These are phyloP conservation scores for Monosporascus sp. DNA, from an alignment of 2,329 filamentous ascomycete genomes.

Conservation along the genomic window DNA sequence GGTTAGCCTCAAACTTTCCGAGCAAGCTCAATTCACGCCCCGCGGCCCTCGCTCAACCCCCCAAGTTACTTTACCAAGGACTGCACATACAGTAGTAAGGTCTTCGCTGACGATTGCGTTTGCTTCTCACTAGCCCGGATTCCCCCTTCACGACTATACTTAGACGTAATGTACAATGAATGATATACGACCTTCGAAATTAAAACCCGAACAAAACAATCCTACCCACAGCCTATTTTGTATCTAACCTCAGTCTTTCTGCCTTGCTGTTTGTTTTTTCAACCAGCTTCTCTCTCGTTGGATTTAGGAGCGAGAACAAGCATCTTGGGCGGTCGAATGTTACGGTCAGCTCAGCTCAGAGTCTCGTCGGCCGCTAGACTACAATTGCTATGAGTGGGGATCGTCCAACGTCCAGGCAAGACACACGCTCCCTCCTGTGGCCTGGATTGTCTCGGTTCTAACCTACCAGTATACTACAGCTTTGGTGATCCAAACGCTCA, in stretches of 20 bases:
- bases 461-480: constrained; percentile 32
- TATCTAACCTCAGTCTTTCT: background rate
- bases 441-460: constrained; percentile 15
- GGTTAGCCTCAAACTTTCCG: background rate
- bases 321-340: constrained; percentile 1
- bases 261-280: background rate
- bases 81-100: no score
- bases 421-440: constrained; percentile 8
- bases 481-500: constrained; percentile 60
- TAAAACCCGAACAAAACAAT: constrained; percentile 5
- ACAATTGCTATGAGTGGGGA: constrained; percentile 59
- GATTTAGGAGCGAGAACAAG: constrained; percentile 2
- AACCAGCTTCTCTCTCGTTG: background rate
- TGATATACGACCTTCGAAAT: constrained; percentile 14
- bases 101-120: background rate
- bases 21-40: background rate
- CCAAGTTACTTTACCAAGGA: no score
- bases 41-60: background rate
- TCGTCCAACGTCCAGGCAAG: constrained; percentile 50
- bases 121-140: background rate
- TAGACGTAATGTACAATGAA: constrained; percentile 12
- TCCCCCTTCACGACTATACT: background rate
- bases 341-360: constrained; percentile 3
- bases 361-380: constrained; percentile 4
- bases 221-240: background rate